Evolutionary conservation across 1,284 basidiomycete species (phyloP), one percentile per base, ranked within the genome.

Genomic region (Puccinia polysora): DNA sequence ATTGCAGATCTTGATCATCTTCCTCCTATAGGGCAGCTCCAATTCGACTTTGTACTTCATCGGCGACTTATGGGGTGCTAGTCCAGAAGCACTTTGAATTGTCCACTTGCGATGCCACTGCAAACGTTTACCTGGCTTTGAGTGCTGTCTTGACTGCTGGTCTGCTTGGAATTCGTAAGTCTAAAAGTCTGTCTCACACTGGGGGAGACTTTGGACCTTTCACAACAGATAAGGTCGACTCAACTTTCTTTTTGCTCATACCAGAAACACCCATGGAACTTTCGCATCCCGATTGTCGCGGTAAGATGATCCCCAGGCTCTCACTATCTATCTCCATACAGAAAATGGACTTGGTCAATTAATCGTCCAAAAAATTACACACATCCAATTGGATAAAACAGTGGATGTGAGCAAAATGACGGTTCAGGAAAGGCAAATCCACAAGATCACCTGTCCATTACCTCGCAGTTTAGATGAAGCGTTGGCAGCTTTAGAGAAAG

Each of bases 91-190:
- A 70, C 28, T 70, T 70, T 34, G 67, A 70, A 50, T 43, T 70
- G 67, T 18, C 55, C 28, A 53, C 56, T 15, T 45, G 43, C 15
- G 67, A 70, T 62, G 55, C 34, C n/a, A 70, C 67, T 4, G 32
- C 67, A 14, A 70, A 70, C 38, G 34, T 70, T 20, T 70, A 70
- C 36, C 28, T 70, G 55, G 58, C 67, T 2, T 36, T 70, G 18
- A 70, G 67, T 49, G 67, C 56, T 49, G 45, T 70, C 15, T 38
- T 70, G 23, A 70, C 67, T 20, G 67, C 67, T 49, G 67, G 67
- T 28, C 56, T 70, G 20, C 67, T 70, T 6, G 67, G 67, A 10
- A 70, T 70, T 43, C 67, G 67, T 70, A 36, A 49, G 56, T 58
- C 49, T 2, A 15, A 15, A 50, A 47, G 12, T 23, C n/a, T n/a